These are phyloP conservation scores for Cadophora malorum DNA, from an alignment of 2,329 filamentous ascomycete species.

Conservation along the genomic window DNA sequence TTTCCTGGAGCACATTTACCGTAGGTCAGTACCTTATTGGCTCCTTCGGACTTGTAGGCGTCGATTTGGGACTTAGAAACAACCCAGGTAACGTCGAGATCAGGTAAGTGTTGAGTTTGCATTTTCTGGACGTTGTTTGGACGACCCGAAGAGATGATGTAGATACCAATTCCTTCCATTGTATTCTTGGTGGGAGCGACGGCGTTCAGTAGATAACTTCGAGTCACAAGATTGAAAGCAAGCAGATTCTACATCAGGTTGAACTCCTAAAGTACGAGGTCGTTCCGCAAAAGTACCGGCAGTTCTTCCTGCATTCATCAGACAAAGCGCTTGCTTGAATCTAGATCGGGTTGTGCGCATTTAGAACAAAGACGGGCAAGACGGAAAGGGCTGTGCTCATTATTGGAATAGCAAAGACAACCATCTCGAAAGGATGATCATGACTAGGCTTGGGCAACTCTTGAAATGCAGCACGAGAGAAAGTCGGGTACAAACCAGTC, in stretches of 20 bases:
- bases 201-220: neutral
- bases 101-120: neutral
- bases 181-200: neutral
- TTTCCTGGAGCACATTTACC: neutral
- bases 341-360: neutral
- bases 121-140: constrained; percentile 1
- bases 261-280: too few relatives aligned
- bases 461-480: too few relatives aligned
- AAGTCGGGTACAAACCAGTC: neutral
- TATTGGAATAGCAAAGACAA: neutral
- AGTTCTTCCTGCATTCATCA: neutral
- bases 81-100: neutral
- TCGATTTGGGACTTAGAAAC: neutral
- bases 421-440: neutral
- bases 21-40: neutral
- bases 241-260: too few relatives aligned
- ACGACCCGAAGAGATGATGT: constrained; percentile 10
- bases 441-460: too few relatives aligned
- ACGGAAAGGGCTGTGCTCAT: neutral
- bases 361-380: neutral
- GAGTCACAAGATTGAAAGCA: neutral
- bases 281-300: too few relatives aligned
- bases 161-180: constrained; percentile 2
- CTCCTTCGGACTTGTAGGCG: neutral
- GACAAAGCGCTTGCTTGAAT: neutral